These are phyloP conservation scores for Nitzschia sp. DNA, from an alignment of 108 stramenopile species.

Conservation along the genomic window DNA sequence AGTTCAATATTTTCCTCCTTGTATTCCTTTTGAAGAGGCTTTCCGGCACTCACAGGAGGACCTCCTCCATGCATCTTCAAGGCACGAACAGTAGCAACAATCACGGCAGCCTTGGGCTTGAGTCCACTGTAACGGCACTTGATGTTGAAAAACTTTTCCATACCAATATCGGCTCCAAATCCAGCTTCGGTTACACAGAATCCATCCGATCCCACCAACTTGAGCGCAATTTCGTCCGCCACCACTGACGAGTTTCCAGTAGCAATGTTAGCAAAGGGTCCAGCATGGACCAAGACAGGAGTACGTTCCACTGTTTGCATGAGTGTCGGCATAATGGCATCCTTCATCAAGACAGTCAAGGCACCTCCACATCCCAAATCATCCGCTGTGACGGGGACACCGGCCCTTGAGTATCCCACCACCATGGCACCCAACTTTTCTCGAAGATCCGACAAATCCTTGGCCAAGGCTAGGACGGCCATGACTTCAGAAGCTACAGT, in stretches of 20 bases:
- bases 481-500: constrained; percentile 98
- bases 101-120: constrained; percentile 91
- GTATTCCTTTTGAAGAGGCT: constrained; percentile 84
- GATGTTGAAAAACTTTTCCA: constrained; percentile 99
- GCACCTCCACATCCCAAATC: constrained; percentile 98
- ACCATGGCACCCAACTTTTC: constrained; percentile 94
- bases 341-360: constrained; percentile 95
- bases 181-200: constrained; percentile 97
- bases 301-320: constrained; percentile 99
- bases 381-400: constrained; percentile 89
- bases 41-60: constrained; percentile 89
- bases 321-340: constrained; percentile 92
- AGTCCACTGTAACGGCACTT: constrained; percentile 92
- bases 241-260: constrained; percentile 95
- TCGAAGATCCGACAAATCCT: constrained; percentile 85
- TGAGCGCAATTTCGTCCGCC: constrained; percentile 93
- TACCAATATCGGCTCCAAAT: constrained; percentile 97
- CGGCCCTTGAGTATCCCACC: constrained; percentile 74
- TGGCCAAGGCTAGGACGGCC: constrained; percentile 95
- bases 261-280: constrained; percentile 97
- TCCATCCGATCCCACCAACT: constrained; percentile 90
- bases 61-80: constrained; percentile 99
- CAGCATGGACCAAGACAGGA: constrained; percentile 97
- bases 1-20: constrained; percentile 76
- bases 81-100: constrained; percentile 98